Percentiles rank a stretch among this genome's conserved stretches.
Conservation (phyloP, 108 stramenopile genomes). For the Fragilaria crotonensis region DNA sequence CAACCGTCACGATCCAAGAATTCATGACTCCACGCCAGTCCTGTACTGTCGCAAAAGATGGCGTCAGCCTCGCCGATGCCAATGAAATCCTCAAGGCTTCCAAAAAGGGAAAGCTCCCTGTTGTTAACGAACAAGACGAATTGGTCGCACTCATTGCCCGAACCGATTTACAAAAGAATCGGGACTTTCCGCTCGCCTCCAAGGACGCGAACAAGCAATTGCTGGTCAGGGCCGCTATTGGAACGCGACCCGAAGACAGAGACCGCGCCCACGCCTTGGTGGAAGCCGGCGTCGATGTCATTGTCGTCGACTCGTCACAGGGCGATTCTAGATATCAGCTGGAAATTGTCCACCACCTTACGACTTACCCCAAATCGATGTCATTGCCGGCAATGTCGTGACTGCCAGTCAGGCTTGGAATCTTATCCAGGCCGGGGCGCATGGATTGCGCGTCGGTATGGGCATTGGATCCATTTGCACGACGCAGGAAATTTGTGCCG, state of each 20-base stretch:
- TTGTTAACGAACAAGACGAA: slow-evolving; percentile 93
- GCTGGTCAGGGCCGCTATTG: slow-evolving; percentile 96
- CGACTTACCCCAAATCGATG: slow-evolving; percentile 86
- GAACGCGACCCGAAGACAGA: slow-evolving; percentile 96
- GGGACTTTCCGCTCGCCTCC: slow-evolving; percentile 95
- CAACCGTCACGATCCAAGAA: slow-evolving; percentile 59
- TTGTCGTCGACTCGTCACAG: slow-evolving; percentile 99
- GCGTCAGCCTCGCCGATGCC: slow-evolving; percentile 87
- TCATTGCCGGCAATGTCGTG: slow-evolving; percentile 99
- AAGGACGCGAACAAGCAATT: slow-evolving; percentile 95
- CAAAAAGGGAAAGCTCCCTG: slow-evolving; percentile 99
- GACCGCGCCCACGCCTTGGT: slow-evolving; percentile 82
- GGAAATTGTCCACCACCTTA: slow-evolving; percentile 93
- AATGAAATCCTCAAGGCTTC: slow-evolving; percentile 92
- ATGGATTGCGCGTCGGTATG: slow-evolving; percentile 99
- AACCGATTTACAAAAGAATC: slow-evolving; percentile 97
- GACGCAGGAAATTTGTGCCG: slow-evolving; percentile 99
- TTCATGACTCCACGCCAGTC: slow-evolving; percentile 90
- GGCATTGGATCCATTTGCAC: slow-evolving; percentile 99
- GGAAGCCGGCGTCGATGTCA: slow-evolving; percentile 97
- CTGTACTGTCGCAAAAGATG: slow-evolving; percentile 88
- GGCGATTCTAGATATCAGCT: slow-evolving; percentile 98
- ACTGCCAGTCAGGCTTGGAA: slow-evolving; percentile 94
- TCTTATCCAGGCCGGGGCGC: slow-evolving; percentile 98
- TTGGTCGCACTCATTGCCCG: slow-evolving; percentile 97